A percentile compares a stretch with the other conserved stretches of the same genome.
Evolutionary conservation across 176 grass and related monocot genomes (phyloP).

Genomic region (Tillandsia leiboldiana): DNA sequence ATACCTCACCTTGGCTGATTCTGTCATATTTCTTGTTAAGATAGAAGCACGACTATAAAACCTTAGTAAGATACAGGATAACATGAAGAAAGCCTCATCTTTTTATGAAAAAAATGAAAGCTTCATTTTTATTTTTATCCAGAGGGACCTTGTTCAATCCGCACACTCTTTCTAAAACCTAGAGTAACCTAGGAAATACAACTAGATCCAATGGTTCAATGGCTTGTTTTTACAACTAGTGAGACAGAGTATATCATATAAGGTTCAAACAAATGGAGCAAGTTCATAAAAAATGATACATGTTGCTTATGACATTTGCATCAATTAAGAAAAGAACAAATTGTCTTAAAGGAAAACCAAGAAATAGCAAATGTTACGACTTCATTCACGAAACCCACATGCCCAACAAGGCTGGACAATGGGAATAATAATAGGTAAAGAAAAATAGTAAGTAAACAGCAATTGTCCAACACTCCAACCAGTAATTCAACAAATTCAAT

Average conservation of each 20-base stretch:
- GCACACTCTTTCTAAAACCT: no score
- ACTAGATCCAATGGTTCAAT: no score
- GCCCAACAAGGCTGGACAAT: neutral
- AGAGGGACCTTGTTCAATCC: no score
- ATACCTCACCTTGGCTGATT: no score
- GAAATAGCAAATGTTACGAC: neutral
- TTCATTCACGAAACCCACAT: neutral
- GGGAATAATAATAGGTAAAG: neutral
- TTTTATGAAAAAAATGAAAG: neutral
- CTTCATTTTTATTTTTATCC: neutral
- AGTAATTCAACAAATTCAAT: neutral
- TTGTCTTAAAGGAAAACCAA: neutral
- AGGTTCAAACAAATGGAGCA: no score
- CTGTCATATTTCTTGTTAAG: no score
- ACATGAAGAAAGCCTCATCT: neutral
- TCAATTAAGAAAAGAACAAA: no score
- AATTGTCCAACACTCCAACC: neutral
- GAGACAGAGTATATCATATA: no score
- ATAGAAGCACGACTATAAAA: neutral
- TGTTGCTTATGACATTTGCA: no score
- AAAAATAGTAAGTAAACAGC: neutral
- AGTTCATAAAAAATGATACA: no score
- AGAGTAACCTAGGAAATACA: no score
- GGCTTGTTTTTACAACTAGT: no score
- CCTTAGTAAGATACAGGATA: neutral